phyloP scores from a whole-genome alignment of 768 basidiomycete species.

The Cystobasidiopsis lactophilus region DNA sequence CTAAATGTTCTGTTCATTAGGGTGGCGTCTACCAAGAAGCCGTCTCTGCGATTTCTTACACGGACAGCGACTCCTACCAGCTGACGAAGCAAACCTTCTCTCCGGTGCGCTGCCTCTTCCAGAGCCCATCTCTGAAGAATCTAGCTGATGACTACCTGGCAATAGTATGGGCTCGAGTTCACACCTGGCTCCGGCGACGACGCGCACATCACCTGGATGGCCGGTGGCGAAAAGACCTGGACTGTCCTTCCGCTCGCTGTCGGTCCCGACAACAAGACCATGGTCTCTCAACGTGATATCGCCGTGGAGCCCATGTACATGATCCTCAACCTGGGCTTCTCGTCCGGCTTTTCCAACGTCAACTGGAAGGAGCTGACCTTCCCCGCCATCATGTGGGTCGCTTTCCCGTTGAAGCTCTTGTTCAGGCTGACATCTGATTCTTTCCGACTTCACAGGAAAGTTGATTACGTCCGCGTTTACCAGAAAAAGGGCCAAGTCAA shows the following conservation, averaged over 20 bases:
- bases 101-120: constrained; percentile 16
- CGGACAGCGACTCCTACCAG: constrained; percentile 38
- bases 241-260: constrained; percentile 41
- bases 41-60: constrained; percentile 38
- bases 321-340: constrained; percentile 39
- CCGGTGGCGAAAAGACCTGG: constrained; percentile 46
- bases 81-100: constrained; percentile 31
- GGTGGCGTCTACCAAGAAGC: constrained; percentile 59
- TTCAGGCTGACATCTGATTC: not conserved
- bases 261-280: constrained; percentile 37
- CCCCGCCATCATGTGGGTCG: constrained; percentile 30
- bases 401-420: not conserved
- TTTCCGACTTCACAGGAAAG: no score
- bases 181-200: constrained; percentile 35
- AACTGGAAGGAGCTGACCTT: constrained; percentile 48
- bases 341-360: constrained; percentile 17
- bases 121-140: not conserved
- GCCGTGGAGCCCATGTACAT: constrained; percentile 70
- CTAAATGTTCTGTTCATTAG: constrained; percentile 5
- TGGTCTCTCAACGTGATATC: constrained; percentile 44
- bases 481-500: no score
- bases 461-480: no score
- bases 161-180: constrained; percentile 49
- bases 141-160: no score
- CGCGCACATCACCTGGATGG: constrained; percentile 68